phyloP scores from a whole-genome alignment of 306 rosid genomes.

The Acacia melanoxylon region DNA sequence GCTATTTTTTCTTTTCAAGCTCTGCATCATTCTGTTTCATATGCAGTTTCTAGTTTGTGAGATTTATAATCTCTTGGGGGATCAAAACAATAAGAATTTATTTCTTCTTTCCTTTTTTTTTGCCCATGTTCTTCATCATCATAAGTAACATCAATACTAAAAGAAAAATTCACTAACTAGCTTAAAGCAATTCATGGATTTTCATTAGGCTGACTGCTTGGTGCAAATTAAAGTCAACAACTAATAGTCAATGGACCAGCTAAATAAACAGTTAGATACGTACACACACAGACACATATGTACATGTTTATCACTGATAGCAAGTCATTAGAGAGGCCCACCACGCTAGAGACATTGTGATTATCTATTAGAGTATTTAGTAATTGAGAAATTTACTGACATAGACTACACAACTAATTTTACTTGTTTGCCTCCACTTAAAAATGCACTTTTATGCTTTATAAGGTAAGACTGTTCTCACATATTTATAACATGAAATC shows the following conservation, averaged over 20 bases:
- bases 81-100: background rate
- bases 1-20: background rate
- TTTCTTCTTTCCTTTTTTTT: background rate
- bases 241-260: slow-evolving; percentile 1
- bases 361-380: background rate
- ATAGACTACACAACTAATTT: background rate
- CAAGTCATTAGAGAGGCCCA: background rate
- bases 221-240: background rate
- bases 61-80: too few species aligned
- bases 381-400: background rate
- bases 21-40: background rate
- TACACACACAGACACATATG: background rate
- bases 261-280: background rate
- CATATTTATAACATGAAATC: too few species aligned
- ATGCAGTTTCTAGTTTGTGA: background rate
- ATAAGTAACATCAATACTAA: background rate
- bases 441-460: too few species aligned
- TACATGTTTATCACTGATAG: background rate
- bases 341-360: background rate
- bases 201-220: background rate
- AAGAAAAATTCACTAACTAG: background rate
- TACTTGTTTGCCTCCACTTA: too few species aligned
- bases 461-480: too few species aligned
- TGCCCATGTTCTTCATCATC: background rate
- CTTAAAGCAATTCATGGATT: background rate